Evolutionary conservation across 495 filamentous ascomycete species (phyloP).

Genomic region (Aspergillus cavernicola): DNA sequence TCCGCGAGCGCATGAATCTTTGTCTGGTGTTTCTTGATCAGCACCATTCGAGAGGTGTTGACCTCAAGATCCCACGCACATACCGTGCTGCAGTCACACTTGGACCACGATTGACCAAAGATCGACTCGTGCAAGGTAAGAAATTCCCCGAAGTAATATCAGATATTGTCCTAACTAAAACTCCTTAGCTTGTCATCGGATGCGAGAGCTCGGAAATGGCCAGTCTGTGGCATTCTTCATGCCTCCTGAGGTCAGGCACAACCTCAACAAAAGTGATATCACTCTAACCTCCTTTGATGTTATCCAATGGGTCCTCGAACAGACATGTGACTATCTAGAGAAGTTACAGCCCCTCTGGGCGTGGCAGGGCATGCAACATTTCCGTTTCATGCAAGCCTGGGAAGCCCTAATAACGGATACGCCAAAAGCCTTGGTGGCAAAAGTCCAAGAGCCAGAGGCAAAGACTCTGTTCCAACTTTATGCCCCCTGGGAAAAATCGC

Average conservation of each 20-base stretch:
- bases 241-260: conserved; percentile 40
- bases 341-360: conserved; percentile 11
- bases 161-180: neutral
- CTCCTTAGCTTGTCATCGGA: conserved; percentile 53
- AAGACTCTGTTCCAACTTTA: conserved; percentile 14
- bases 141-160: neutral
- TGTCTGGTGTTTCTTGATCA: conserved; percentile 66
- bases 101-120: conserved; percentile 61
- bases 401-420: neutral
- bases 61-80: conserved; percentile 56
- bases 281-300: conserved; percentile 6
- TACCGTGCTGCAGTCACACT: conserved; percentile 62
- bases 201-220: conserved; percentile 54
- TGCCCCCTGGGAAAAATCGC: conserved; percentile 2
- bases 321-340: conserved; percentile 11
- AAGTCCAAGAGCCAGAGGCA: conserved; percentile 15
- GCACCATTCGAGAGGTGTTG: conserved; percentile 66
- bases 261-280: neutral
- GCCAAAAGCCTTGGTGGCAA: neutral
- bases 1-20: conserved; percentile 24
- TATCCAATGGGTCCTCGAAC: conserved; percentile 6
- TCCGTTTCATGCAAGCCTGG: neutral
- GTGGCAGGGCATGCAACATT: conserved; percentile 11
- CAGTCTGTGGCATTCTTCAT: conserved; percentile 55
- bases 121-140: conserved; percentile 66